These are phyloP conservation scores for Entamoeba dispar DNA, from an alignment of 208 protist genomes.

Conservation along the genomic window DNA sequence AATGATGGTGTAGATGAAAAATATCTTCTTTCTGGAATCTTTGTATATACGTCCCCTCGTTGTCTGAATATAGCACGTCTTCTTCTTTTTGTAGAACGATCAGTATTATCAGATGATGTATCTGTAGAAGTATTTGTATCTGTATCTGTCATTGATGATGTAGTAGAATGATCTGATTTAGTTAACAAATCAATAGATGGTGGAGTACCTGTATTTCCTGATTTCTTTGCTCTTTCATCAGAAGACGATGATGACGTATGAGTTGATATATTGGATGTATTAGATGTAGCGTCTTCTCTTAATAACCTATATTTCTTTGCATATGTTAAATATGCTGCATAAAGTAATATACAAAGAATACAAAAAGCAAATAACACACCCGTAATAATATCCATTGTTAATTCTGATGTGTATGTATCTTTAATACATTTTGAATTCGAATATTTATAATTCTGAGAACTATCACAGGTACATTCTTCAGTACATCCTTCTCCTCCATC, in stretches of 20 bases:
- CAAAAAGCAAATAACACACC: background rate
- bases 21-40: background rate
- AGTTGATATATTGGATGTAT: background rate
- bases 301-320: background rate
- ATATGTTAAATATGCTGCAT: background rate
- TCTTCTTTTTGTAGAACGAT: background rate
- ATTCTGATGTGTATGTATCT: background rate
- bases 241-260: background rate
- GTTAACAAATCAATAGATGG: background rate
- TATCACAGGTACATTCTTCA: background rate
- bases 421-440: background rate
- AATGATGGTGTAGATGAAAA: background rate
- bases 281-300: background rate
- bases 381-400: background rate
- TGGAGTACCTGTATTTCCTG: background rate
- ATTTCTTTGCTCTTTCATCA: background rate
- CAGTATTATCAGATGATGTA: background rate
- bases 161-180: background rate
- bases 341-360: background rate
- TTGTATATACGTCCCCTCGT: background rate
- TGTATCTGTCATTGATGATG: background rate
- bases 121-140: background rate
- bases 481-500: background rate
- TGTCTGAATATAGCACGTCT: background rate
- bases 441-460: background rate